Evolutionary conservation across 2,329 filamentous ascomycete genomes (phyloP).

Genomic region (Nectriaceae sp.): DNA sequence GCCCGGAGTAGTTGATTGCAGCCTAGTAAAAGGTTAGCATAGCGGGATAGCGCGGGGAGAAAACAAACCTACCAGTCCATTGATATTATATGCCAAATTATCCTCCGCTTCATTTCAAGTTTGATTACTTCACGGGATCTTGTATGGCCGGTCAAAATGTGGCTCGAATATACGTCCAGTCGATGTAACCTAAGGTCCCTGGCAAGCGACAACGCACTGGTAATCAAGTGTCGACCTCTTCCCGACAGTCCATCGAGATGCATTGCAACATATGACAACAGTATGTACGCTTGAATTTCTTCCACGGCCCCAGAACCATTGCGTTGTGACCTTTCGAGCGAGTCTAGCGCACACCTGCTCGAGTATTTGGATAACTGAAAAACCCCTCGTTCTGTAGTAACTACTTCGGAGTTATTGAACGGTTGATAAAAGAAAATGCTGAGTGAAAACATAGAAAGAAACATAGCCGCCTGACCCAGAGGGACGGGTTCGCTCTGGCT

Average conservation of each 20-base stretch:
- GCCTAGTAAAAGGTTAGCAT: too few relatives aligned
- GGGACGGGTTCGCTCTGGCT: not conserved
- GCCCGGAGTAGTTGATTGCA: not conserved
- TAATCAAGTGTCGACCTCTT: not conserved
- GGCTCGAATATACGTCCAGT: not conserved
- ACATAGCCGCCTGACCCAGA: not conserved
- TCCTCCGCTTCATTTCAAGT: not conserved
- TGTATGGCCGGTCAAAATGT: too few relatives aligned
- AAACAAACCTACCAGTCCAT: not conserved
- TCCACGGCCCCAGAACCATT: not conserved
- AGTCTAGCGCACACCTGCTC: not conserved
- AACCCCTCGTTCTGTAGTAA: not conserved
- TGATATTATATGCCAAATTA: not conserved
- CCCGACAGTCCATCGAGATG: not conserved
- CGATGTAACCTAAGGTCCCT: not conserved
- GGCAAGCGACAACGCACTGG: not conserved
- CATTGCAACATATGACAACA: not conserved
- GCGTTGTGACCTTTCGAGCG: not conserved
- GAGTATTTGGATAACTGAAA: not conserved
- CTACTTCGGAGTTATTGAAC: not conserved
- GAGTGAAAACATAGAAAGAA: not conserved
- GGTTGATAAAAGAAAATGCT: not conserved
- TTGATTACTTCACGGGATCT: not conserved
- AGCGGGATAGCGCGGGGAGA: not conserved
- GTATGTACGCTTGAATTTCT: not conserved